Evolutionary conservation across 2,329 filamentous ascomycete genomes (phyloP).

Genomic region (Rhytidhysteron rufulum): DNA sequence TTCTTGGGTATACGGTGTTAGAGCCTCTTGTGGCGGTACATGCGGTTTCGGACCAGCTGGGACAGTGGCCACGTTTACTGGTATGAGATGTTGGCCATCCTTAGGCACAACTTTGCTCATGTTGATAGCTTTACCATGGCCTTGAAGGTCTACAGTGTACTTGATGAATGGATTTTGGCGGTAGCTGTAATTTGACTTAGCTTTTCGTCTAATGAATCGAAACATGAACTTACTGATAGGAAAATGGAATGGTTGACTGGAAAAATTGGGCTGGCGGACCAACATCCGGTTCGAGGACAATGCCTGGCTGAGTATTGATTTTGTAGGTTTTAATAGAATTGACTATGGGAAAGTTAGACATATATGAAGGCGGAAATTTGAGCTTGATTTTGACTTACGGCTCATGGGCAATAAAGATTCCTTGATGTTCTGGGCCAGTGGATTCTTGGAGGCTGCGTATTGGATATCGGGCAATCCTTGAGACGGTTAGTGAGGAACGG

Average conservation of each 20-base stretch:
- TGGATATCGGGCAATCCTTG: slow-evolving; percentile 78
- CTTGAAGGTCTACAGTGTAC: slow-evolving; percentile 51
- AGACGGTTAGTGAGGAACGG: no score
- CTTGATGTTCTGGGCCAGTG: slow-evolving; percentile 68
- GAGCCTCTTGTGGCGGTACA: slow-evolving; percentile 47
- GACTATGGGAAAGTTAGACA: slow-evolving; percentile 35
- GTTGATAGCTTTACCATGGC: slow-evolving; percentile 35
- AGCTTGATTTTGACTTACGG: slow-evolving; percentile 46
- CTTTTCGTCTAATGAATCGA: not conserved
- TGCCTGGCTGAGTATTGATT: slow-evolving; percentile 28
- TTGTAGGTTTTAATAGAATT: slow-evolving; percentile 62
- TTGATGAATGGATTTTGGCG: slow-evolving; percentile 80
- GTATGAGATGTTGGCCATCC: slow-evolving; percentile 46
- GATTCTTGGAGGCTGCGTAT: slow-evolving; percentile 64
- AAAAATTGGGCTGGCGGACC: slow-evolving; percentile 78
- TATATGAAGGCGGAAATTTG: not conserved
- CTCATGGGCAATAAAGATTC: slow-evolving; percentile 69
- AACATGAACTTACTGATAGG: slow-evolving; percentile 42
- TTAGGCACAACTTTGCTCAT: slow-evolving; percentile 22
- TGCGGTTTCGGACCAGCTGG: slow-evolving; percentile 59
- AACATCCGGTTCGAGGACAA: slow-evolving; percentile 65
- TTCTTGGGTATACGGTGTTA: slow-evolving; percentile 57
- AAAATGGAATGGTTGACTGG: slow-evolving; percentile 69
- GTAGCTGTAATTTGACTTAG: slow-evolving; percentile 52
- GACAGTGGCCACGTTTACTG: slow-evolving; percentile 59